Conservation (phyloP, 2,329 filamentous ascomycete genomes). For the Penicillium sp. region DNA sequence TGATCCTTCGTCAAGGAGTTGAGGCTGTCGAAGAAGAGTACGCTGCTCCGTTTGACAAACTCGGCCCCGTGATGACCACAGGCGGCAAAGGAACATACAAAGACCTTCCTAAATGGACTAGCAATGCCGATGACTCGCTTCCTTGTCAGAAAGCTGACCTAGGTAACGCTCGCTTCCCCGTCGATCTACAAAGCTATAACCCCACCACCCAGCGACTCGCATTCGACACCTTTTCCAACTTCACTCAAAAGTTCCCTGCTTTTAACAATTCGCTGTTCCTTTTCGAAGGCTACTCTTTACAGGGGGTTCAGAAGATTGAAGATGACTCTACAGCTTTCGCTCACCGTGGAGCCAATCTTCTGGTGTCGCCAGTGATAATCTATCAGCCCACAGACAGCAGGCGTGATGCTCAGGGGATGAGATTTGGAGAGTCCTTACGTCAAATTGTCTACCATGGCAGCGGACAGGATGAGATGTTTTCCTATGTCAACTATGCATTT, state of each 20-base stretch:
- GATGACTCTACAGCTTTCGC: constrained; percentile 47
- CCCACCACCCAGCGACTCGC: constrained; percentile 36
- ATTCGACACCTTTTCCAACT: constrained; percentile 40
- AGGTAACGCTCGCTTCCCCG: constrained; percentile 47
- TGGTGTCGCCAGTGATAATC: constrained; percentile 34
- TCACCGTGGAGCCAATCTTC: constrained; percentile 48
- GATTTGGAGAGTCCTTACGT: constrained; percentile 33
- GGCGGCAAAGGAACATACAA: constrained; percentile 44
- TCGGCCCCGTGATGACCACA: constrained; percentile 40
- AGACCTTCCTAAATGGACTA: constrained; percentile 49
- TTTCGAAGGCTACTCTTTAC: constrained; percentile 57
- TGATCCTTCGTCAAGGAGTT: constrained; percentile 28
- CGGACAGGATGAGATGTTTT: constrained; percentile 20
- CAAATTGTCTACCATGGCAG: constrained; percentile 26
- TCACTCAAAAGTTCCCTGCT: constrained; percentile 29
- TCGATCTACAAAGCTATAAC: constrained; percentile 47
- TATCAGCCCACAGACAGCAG: constrained; percentile 27
- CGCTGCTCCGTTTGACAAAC: constrained; percentile 46
- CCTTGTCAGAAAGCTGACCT: constrained; percentile 47
- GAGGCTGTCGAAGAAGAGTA: constrained; percentile 43
- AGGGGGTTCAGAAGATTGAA: constrained; percentile 45
- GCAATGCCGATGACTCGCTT: constrained; percentile 36
- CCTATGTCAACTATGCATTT: constrained; percentile 36
- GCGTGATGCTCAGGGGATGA: constrained; percentile 24
- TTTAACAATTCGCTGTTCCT: constrained; percentile 52